A percentile compares a stretch with the other conserved stretches of the same genome.
phyloP scores from a whole-genome alignment of 768 basidiomycete species.

The Hygrocybe coccinea region DNA sequence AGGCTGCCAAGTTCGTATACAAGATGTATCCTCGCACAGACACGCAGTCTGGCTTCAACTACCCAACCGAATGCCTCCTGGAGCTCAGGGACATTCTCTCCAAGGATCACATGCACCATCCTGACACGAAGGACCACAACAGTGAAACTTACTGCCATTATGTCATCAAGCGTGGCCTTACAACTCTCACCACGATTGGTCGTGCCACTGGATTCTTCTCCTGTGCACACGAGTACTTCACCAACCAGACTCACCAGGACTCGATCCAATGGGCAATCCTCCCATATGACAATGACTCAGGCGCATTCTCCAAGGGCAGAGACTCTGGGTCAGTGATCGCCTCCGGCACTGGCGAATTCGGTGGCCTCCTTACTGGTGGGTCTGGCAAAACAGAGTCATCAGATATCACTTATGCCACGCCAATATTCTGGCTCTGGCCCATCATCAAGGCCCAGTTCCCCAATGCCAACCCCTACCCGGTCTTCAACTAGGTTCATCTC shows the following conservation, averaged over 20 bases:
- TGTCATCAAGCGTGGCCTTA: conserved; percentile 31
- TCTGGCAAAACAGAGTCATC: conserved; percentile 14
- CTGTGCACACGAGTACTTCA: no score
- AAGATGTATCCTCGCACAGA: conserved; percentile 11
- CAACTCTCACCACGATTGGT: conserved; percentile 31
- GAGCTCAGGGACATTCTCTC: conserved; percentile 19
- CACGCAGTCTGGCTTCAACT: conserved; percentile 18
- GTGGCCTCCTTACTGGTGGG: conserved; percentile 31
- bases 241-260: no score
- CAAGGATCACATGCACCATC: conserved; percentile 25
- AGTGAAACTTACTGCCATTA: conserved; percentile 18
- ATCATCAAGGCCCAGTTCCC: conserved; percentile 14
- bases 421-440: background rate
- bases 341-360: conserved; percentile 27
- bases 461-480: background rate
- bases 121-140: conserved; percentile 24
- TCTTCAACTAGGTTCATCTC: background rate
- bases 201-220: conserved; percentile 30
- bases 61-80: conserved; percentile 29
- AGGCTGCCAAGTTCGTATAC: conserved; percentile 15
- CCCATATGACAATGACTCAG: conserved; percentile 21
- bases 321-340: conserved; percentile 31
- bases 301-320: conserved; percentile 25
- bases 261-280: conserved; percentile 24
- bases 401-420: background rate